A percentile compares a stretch with the other conserved stretches of the same genome.
phyloP scores from a whole-genome alignment of 1,139 yeast genomes.

The Saccharomyces hybrid region DNA sequence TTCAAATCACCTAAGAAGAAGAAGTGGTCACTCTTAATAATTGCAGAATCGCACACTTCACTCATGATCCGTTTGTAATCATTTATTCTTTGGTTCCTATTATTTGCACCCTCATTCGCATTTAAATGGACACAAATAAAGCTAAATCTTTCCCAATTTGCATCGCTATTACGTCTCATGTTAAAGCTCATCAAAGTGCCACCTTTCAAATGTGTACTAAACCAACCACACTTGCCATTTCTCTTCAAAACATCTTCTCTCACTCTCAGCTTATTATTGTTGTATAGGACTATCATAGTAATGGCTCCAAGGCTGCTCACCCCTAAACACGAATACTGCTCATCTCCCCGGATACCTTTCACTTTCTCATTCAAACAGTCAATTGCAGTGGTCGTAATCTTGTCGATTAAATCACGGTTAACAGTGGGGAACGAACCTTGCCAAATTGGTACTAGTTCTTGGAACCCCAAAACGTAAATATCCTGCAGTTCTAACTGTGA shows the following conservation, averaged over 20 bases:
- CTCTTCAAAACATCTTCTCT: constrained; percentile 16
- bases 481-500: constrained; percentile 33
- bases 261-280: neutral
- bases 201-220: constrained; percentile 64
- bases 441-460: constrained; percentile 61
- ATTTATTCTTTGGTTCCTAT: constrained; percentile 43
- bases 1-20: constrained; percentile 81
- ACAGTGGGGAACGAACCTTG: constrained; percentile 45
- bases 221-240: constrained; percentile 46
- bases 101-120: constrained; percentile 62
- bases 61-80: constrained; percentile 47
- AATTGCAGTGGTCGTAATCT: constrained; percentile 38
- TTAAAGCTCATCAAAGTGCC: constrained; percentile 54
- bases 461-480: constrained; percentile 61
- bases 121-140: constrained; percentile 65
- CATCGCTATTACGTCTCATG: constrained; percentile 23
- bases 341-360: neutral
- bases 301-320: constrained; percentile 55
- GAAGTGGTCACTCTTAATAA: constrained; percentile 44
- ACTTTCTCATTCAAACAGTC: constrained; percentile 33
- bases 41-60: constrained; percentile 40
- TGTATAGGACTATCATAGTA: constrained; percentile 46
- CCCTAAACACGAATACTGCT: constrained; percentile 21
- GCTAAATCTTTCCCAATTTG: constrained; percentile 40
- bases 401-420: constrained; percentile 14